Evolutionary conservation across 768 basidiomycete species (phyloP).

Genomic region (Phylloporus sp.): DNA sequence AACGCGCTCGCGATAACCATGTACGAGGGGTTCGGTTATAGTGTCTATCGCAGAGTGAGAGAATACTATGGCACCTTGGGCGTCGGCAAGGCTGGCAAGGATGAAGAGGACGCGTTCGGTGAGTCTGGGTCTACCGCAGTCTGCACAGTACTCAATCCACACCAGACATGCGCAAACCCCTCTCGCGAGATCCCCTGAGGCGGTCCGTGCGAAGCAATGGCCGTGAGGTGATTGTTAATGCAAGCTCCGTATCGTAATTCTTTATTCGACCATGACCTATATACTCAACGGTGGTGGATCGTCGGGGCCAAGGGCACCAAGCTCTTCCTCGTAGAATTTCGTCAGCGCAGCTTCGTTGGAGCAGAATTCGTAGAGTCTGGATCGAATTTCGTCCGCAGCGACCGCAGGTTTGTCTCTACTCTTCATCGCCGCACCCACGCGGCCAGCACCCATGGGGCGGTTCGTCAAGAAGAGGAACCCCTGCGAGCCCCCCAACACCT

Average conservation of each 20-base stretch:
- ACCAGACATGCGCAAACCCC: slow-evolving; percentile 68
- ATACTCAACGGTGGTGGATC: slow-evolving; percentile 44
- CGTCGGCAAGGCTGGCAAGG: slow-evolving; percentile 67
- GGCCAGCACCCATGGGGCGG: slow-evolving; percentile 69
- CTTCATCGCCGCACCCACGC: slow-evolving; percentile 53
- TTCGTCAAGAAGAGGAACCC: slow-evolving; percentile 92
- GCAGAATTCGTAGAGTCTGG: slow-evolving; percentile 63
- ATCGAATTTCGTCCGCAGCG: slow-evolving; percentile 59
- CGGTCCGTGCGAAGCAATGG: slow-evolving; percentile 71
- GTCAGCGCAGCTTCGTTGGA: slow-evolving; percentile 48
- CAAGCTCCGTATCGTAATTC: slow-evolving; percentile 34
- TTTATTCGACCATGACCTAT: slow-evolving; percentile 21
- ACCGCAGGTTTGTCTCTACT: slow-evolving; percentile 55
- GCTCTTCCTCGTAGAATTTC: slow-evolving; percentile 71
- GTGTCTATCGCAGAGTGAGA: slow-evolving; percentile 84
- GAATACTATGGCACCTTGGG: slow-evolving; percentile 87
- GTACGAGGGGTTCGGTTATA: slow-evolving; percentile 93
- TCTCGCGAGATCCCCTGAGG: slow-evolving; percentile 55
- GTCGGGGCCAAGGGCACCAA: slow-evolving; percentile 46
- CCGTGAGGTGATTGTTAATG: slow-evolving; percentile 62
- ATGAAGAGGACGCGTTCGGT: slow-evolving; percentile 93
- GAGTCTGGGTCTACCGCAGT: slow-evolving; percentile 30
- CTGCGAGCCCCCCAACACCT: slow-evolving; percentile 72
- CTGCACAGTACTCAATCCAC: not conserved
- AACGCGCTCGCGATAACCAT: slow-evolving; percentile 82